A percentile compares a stretch with the other conserved stretches of the same genome.
These are phyloP conservation scores for Xeromyces bisporus DNA, from an alignment of 495 filamentous ascomycete genomes.

Conservation along the genomic window DNA sequence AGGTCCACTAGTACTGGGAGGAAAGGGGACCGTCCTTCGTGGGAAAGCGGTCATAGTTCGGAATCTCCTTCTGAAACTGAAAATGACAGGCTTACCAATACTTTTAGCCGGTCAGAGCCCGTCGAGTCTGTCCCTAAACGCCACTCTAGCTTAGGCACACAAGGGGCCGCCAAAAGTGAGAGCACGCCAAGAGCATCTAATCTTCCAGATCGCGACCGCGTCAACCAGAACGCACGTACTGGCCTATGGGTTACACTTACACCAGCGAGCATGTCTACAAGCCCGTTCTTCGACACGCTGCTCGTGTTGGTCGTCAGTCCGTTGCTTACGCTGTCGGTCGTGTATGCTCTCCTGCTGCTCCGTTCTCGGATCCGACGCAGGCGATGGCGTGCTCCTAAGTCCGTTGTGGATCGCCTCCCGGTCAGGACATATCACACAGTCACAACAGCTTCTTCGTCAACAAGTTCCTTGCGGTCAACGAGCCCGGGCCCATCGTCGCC, in stretches of 20 bases:
- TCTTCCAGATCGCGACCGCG: conserved; percentile 3
- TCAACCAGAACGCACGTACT: conserved; percentile 39
- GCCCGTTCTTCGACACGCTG: conserved; percentile 90
- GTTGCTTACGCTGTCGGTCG: conserved; percentile 76
- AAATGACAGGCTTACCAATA: background rate
- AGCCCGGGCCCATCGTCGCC: conserved; percentile 41
- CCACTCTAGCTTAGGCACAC: background rate
- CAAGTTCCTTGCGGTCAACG: conserved; percentile 36
- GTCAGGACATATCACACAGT: conserved; percentile 89
- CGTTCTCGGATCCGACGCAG: conserved; percentile 78
- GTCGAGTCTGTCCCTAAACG: background rate
- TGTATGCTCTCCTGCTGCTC: conserved; percentile 76
- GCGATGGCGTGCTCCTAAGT: conserved; percentile 91
- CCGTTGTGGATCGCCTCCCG: conserved; percentile 84
- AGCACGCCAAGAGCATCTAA: conserved; percentile 1
- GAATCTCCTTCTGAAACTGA: background rate
- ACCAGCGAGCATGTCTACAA: conserved; percentile 77
- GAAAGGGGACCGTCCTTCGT: conserved; percentile 10
- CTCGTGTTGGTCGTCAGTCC: conserved; percentile 86
- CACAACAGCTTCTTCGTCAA: conserved; percentile 36
- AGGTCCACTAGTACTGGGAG: conserved; percentile 11
- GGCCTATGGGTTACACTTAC: conserved; percentile 94
- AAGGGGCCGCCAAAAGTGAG: background rate
- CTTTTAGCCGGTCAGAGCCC: background rate
- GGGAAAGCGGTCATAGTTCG: conserved; percentile 6